Conservation (phyloP, 306 rosid genomes). For the Cucurbita ficifolia region DNA sequence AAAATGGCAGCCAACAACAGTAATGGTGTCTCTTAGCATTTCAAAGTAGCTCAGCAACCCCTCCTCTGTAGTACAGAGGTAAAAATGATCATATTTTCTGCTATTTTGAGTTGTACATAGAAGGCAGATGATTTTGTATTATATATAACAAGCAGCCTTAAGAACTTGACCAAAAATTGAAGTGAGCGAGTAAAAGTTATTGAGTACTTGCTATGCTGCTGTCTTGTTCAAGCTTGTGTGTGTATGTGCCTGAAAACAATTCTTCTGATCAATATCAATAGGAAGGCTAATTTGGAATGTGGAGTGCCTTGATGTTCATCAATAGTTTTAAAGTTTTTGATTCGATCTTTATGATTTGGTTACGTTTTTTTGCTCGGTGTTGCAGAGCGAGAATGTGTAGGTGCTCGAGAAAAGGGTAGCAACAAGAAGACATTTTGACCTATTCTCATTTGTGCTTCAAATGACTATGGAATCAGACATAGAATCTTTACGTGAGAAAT, state of each 20-base stretch:
- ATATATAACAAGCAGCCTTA: not conserved
- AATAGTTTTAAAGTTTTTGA: not conserved
- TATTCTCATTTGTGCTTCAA: no score
- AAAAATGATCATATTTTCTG: constrained; percentile 8
- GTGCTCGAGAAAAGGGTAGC: no score
- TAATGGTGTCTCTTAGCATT: not conserved
- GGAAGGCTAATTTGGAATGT: not conserved
- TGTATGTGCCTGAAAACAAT: not conserved
- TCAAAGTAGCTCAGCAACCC: not conserved
- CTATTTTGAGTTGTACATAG: constrained; percentile 23
- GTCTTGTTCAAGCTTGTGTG: not conserved
- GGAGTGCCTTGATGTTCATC: not conserved
- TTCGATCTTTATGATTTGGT: not conserved
- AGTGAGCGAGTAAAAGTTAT: not conserved
- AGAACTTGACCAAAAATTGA: not conserved
- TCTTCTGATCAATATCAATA: not conserved
- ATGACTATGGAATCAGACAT: no score
- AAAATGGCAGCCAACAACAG: constrained; percentile 11
- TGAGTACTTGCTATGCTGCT: not conserved
- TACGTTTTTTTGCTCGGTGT: no score
- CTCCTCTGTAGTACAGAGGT: constrained; percentile 3
- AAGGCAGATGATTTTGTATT: constrained; percentile 19
- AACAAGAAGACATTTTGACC: no score
- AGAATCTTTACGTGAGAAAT: no score
- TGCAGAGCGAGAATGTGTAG: no score